phyloP scores from a whole-genome alignment of 73 alveolate species.

The Durusdinium trenchii region DNA sequence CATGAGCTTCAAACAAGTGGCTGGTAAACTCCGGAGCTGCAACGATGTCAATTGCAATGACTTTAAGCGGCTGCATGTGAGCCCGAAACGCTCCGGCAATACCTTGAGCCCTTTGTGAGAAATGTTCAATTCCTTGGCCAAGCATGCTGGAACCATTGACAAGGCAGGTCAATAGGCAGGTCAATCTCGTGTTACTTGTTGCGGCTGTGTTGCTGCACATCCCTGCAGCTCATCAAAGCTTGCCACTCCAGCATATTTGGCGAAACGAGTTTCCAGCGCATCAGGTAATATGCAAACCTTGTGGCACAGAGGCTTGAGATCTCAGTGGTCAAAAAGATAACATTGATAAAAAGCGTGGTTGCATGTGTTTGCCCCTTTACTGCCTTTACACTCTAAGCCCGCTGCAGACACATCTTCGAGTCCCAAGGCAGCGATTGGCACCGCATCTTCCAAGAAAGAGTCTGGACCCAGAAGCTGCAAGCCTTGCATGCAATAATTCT shows the following conservation, averaged over 20 bases:
- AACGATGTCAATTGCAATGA: constrained; percentile 1
- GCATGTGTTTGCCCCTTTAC: no score
- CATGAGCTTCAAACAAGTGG: neutral
- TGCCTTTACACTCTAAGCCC: neutral
- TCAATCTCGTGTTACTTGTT: neutral
- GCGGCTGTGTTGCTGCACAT: neutral
- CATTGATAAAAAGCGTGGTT: no score
- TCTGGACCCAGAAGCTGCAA: constrained; percentile 48
- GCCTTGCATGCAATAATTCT: no score
- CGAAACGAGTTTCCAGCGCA: constrained; percentile 64
- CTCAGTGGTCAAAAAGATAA: no score
- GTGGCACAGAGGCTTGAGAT: no score
- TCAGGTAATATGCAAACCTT: constrained; percentile 90
- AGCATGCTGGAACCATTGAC: neutral
- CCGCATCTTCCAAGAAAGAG: constrained; percentile 57
- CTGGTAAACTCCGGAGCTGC: constrained; percentile 48
- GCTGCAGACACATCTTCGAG: constrained; percentile 11
- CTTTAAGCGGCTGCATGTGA: constrained; percentile 32
- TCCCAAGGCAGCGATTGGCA: constrained; percentile 15
- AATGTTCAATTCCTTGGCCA: constrained; percentile 35
- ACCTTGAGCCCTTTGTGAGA: constrained; percentile 57
- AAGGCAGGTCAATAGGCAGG: neutral
- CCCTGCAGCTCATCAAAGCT: constrained; percentile 75
- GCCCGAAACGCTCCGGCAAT: constrained; percentile 77
- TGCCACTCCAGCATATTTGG: constrained; percentile 64